phyloP scores from a whole-genome alignment of 2,329 filamentous ascomycete species.

The Bimuria novae-zelandiae region DNA sequence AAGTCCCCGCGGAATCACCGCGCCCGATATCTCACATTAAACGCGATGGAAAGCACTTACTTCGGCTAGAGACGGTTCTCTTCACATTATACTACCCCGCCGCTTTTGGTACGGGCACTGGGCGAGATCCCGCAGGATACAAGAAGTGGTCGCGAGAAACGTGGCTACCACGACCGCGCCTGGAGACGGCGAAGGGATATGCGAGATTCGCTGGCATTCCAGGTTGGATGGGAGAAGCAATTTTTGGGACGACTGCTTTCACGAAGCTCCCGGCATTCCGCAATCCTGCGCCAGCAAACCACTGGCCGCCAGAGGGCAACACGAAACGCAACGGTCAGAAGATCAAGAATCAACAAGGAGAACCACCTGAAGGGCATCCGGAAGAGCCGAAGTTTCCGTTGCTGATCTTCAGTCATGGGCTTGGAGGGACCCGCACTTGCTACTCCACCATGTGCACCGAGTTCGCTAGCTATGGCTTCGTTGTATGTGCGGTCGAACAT shows the following conservation, averaged over 20 bases:
- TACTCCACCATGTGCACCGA: constrained; percentile 68
- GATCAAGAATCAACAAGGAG: constrained; percentile 49
- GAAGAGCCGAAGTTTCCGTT: constrained; percentile 60
- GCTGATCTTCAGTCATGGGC: constrained; percentile 68
- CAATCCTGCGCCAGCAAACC: constrained; percentile 62
- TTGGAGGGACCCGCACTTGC: constrained; percentile 66
- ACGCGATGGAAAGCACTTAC: constrained; percentile 51
- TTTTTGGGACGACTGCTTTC: constrained; percentile 62
- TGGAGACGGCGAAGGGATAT: constrained; percentile 63
- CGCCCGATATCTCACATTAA: constrained; percentile 57
- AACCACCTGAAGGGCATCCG: constrained; percentile 39
- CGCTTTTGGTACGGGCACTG: constrained; percentile 49
- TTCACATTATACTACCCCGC: constrained; percentile 70
- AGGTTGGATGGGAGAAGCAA: constrained; percentile 52
- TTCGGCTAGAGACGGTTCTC: constrained; percentile 64
- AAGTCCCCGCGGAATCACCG: constrained; percentile 56
- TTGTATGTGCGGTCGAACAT: constrained; percentile 69
- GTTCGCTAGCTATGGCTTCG: constrained; percentile 68
- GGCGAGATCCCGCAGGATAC: constrained; percentile 46
- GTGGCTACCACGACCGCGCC: constrained; percentile 65
- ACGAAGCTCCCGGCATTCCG: constrained; percentile 68
- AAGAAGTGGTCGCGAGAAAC: constrained; percentile 59
- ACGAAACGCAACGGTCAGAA: constrained; percentile 44
- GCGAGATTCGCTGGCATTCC: constrained; percentile 63
- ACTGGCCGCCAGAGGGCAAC: constrained; percentile 56